These are phyloP conservation scores for Xylariaceae sp. DNA, from an alignment of 2,329 filamentous ascomycete genomes.

Conservation along the genomic window DNA sequence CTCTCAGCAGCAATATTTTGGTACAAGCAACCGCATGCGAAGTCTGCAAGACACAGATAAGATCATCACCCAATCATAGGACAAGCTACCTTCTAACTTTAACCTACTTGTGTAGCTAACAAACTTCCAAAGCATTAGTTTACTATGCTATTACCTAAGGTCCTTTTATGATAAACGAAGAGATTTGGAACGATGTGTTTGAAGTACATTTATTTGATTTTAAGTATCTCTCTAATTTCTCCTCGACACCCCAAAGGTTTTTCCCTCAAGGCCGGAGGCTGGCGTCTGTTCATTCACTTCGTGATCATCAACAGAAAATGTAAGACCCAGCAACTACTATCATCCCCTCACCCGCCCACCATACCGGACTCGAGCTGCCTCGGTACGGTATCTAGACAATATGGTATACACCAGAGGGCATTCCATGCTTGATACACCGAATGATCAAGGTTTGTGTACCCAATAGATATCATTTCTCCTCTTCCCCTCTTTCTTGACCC, in stretches of 20 bases:
- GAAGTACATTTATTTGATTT: conserved; percentile 3
- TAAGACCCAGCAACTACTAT: conserved; percentile 7
- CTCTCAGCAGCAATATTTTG: too few relatives aligned
- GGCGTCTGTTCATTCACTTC: conserved; percentile 8
- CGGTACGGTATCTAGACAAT: conserved; percentile 6
- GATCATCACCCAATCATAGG: too few relatives aligned
- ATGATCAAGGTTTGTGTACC: not conserved
- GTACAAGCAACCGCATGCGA: too few relatives aligned
- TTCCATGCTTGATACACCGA: conserved; percentile 5
- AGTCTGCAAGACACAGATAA: too few relatives aligned
- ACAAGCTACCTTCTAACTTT: too few relatives aligned
- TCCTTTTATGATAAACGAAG: too few relatives aligned
- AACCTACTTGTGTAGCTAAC: too few relatives aligned
- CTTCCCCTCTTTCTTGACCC: conserved; percentile 12
- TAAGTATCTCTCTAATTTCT: conserved; percentile 14
- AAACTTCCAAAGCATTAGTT: too few relatives aligned
- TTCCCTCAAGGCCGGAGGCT: conserved; percentile 21
- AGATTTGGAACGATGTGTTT: too few relatives aligned
- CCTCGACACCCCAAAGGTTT: conserved; percentile 13
- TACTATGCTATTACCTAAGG: too few relatives aligned
- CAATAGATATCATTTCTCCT: too few relatives aligned
- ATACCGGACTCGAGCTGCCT: not conserved
- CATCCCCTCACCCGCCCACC: conserved; percentile 10
- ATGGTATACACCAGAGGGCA: conserved; percentile 18
- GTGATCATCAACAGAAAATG: not conserved